These are phyloP conservation scores for Metahyphopichia silvanorum DNA, from an alignment of 805 yeast genomes.

Conservation along the genomic window DNA sequence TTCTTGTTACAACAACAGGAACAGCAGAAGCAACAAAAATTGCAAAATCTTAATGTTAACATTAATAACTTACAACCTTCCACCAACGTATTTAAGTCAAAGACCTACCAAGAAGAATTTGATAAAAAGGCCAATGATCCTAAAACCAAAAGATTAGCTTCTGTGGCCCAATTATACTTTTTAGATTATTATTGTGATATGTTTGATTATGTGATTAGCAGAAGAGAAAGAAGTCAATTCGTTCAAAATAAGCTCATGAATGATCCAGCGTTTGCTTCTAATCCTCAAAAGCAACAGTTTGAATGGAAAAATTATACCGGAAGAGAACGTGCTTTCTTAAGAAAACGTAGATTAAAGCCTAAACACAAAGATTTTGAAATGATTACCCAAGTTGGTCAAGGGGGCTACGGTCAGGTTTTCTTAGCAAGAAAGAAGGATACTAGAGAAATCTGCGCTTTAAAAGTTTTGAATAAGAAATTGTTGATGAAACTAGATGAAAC, in stretches of 20 bases:
- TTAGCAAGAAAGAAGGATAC: constrained; percentile 93
- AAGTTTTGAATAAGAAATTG: constrained; percentile 83
- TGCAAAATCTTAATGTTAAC: constrained; percentile 20
- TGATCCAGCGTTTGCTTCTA: constrained; percentile 39
- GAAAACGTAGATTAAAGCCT: constrained; percentile 89
- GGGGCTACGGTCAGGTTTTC: constrained; percentile 99
- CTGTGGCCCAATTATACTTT: constrained; percentile 91
- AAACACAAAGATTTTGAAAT: constrained; percentile 94
- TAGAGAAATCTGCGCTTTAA: constrained; percentile 90
- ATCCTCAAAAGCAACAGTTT: constrained; percentile 34
- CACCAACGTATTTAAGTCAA: constrained; percentile 2
- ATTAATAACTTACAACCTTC: constrained; percentile 30
- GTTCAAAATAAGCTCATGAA: constrained; percentile 59
- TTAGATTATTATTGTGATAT: constrained; percentile 94
- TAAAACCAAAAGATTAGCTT: constrained; percentile 80
- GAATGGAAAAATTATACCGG: constrained; percentile 78
- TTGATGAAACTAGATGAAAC: constrained; percentile 90
- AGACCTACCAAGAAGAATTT: constrained; percentile 41
- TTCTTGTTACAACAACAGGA: constrained; percentile 10
- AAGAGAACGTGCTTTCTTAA: constrained; percentile 76
- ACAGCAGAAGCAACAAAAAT: constrained; percentile 7
- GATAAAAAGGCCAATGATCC: constrained; percentile 59
- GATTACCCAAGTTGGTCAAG: constrained; percentile 98
- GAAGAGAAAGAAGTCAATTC: constrained; percentile 77
- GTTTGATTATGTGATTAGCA: constrained; percentile 84